phyloP scores from a whole-genome alignment of 2,329 filamentous ascomycete species.

The Tolypocladium pustulatum region DNA sequence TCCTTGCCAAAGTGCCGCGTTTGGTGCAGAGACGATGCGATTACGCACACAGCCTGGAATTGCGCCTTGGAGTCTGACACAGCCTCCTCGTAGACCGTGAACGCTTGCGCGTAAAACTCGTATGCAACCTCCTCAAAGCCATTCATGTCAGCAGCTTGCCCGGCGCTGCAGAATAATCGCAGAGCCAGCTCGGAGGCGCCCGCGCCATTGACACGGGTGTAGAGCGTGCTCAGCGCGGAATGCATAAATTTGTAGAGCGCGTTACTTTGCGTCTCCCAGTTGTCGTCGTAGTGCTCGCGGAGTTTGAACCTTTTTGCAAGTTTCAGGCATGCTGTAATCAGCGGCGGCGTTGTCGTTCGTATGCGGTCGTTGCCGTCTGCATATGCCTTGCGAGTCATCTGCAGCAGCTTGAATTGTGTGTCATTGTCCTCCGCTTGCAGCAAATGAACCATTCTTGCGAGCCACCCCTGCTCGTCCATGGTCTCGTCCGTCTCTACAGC shows the following conservation, averaged over 20 bases:
- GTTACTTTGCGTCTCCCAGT: constrained; percentile 55
- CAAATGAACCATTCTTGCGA: constrained; percentile 84
- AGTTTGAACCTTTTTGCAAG: constrained; percentile 81
- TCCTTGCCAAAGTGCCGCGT: constrained; percentile 88
- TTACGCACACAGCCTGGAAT: constrained; percentile 94
- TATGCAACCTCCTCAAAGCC: constrained; percentile 94
- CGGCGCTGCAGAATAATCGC: constrained; percentile 81
- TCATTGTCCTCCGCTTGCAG: constrained; percentile 79
- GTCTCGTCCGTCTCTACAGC: constrained; percentile 87
- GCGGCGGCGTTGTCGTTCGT: constrained; percentile 85
- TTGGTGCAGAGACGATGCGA: constrained; percentile 80
- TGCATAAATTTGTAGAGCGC: constrained; percentile 95
- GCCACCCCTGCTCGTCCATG: constrained; percentile 94
- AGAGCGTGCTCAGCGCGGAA: constrained; percentile 74
- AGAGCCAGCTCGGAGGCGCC: constrained; percentile 81
- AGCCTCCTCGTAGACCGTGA: constrained; percentile 94
- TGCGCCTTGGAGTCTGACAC: constrained; percentile 93
- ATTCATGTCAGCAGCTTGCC: constrained; percentile 83
- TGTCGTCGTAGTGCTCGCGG: constrained; percentile 70
- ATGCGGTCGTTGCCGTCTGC: constrained; percentile 89
- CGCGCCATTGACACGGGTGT: constrained; percentile 67
- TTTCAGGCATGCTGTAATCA: constrained; percentile 84
- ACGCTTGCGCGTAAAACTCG: constrained; percentile 96
- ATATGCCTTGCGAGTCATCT: constrained; percentile 78
- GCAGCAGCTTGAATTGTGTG: constrained; percentile 86